phyloP scores from a whole-genome alignment of 345 rosid genomes.

The Hibiscus syriacus region DNA sequence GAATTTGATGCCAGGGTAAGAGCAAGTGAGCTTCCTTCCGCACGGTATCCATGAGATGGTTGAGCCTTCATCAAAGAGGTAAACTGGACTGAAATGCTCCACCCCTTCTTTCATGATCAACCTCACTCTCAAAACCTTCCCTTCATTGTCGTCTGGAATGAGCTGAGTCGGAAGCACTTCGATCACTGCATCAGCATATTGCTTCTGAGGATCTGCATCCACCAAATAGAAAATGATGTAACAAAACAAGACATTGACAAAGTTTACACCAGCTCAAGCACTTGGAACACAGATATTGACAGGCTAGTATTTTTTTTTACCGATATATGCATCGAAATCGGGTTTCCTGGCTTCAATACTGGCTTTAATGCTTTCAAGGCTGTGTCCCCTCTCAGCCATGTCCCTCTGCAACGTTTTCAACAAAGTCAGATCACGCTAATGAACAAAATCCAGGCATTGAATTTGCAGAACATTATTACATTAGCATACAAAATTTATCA shows the following conservation, averaged over 20 bases:
- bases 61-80: too few species aligned
- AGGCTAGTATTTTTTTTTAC: constrained; percentile 27
- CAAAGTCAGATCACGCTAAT: background rate
- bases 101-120: too few species aligned
- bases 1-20: constrained; percentile 95
- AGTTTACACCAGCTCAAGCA: background rate
- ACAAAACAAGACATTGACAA: background rate
- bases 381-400: too few species aligned
- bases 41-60: too few species aligned
- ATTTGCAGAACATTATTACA: background rate
- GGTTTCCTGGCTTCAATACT: constrained; percentile 96
- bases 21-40: too few species aligned
- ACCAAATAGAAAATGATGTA: background rate
- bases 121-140: constrained; percentile 93
- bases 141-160: constrained; percentile 85
- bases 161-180: constrained; percentile 85
- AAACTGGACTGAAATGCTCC: too few species aligned
- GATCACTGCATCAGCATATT: constrained; percentile 83
- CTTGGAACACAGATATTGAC: background rate
- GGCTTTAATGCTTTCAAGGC: constrained; percentile 92
- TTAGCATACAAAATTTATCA: constrained; percentile 2
- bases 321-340: constrained; percentile 89
- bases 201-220: constrained; percentile 85
- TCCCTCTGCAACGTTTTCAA: too few species aligned
- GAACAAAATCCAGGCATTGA: background rate